A percentile compares a stretch with the other conserved stretches of the same genome.
Evolutionary conservation across 2,329 filamentous ascomycete species (phyloP).

Genomic region (Ophiostoma sp.): DNA sequence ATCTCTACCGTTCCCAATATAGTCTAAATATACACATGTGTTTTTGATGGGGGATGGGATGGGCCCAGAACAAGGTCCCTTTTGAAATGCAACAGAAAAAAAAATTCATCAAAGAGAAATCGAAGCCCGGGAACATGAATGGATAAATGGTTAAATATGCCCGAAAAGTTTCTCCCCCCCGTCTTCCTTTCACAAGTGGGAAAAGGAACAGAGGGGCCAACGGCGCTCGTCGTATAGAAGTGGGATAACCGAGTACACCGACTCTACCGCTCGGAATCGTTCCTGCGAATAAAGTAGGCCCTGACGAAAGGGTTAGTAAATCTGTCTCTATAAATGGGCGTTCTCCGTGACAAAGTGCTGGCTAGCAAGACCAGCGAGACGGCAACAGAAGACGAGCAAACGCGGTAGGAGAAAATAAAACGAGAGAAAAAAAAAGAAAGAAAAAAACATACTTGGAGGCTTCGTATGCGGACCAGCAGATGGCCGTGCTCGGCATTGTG

Average conservation of each 20-base stretch:
- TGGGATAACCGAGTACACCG: neutral
- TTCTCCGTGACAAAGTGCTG: neutral
- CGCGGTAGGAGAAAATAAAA: neutral
- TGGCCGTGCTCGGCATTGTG: conserved; percentile 98
- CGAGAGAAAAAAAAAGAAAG: neutral
- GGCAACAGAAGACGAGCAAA: neutral
- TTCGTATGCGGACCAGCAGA: conserved; percentile 86
- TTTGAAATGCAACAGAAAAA: neutral
- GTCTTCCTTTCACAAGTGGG: neutral
- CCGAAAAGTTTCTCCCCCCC: neutral
- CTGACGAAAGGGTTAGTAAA: conserved; percentile 37
- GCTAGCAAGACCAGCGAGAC: neutral
- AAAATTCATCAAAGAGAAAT: neutral
- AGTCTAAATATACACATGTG: neutral
- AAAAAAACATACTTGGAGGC: conserved; percentile 58
- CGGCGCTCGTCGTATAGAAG: neutral
- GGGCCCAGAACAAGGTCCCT: neutral
- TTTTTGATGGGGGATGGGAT: neutral
- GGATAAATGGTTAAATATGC: neutral
- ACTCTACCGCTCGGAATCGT: conserved; percentile 21
- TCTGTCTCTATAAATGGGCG: neutral
- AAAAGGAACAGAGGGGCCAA: neutral
- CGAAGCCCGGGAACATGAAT: neutral
- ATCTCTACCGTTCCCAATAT: neutral
- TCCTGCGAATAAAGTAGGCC: conserved; percentile 57